phyloP scores from a whole-genome alignment of 306 rosid genomes.

The Acacia crassicarpa region DNA sequence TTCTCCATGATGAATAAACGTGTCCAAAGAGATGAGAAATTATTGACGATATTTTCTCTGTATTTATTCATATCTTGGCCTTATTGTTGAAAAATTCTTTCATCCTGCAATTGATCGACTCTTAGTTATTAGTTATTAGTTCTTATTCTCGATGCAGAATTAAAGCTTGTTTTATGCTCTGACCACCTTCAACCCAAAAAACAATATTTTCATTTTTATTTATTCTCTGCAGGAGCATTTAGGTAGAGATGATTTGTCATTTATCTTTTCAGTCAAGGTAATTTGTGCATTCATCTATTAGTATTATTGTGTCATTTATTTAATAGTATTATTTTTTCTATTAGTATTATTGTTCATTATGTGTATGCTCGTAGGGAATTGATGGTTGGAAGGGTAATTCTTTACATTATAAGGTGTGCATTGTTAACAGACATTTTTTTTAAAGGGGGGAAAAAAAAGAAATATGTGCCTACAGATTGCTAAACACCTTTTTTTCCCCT shows the following conservation, averaged over 20 bases:
- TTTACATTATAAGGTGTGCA: not conserved
- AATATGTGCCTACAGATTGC: not conserved
- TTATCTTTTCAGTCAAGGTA: slow-evolving; percentile 92
- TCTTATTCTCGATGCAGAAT: slow-evolving; percentile 1
- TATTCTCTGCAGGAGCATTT: slow-evolving; percentile 74
- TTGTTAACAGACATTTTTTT: not conserved
- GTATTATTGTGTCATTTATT: not conserved
- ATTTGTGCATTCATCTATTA: slow-evolving; percentile 12
- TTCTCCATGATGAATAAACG: not conserved
- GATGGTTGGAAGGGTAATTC: not conserved
- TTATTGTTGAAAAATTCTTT: not conserved
- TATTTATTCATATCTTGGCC: not conserved
- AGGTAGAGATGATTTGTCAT: slow-evolving; percentile 84
- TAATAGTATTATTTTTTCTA: not conserved
- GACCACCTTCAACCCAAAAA: slow-evolving; percentile 22
- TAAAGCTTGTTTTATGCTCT: slow-evolving; percentile 26
- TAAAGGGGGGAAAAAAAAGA: slow-evolving; percentile 9
- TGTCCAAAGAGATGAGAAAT: not conserved
- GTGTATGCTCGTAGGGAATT: not conserved
- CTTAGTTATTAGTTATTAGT: not conserved
- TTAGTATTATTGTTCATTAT: not conserved
- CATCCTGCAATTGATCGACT: not conserved
- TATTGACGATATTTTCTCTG: not conserved
- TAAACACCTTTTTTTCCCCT: not conserved
- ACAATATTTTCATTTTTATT: slow-evolving; percentile 16